phyloP scores from a whole-genome alignment of 345 rosid species.

The Arabidopsis thaliana region TAIR10.1 NC_003076.8:23296501-23297000 shows the following conservation, averaged over 20 bases:
- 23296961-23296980: background rate
- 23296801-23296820: constrained; percentile 51
- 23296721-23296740: constrained; percentile 30
- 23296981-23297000: background rate
- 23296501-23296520: constrained; percentile 34
- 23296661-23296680: background rate
- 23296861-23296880: constrained; percentile 25
- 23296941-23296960: constrained; percentile 23
- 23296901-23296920: constrained; percentile 1
- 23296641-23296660: background rate
- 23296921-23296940: constrained; percentile 17
- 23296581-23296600: constrained; percentile 35
- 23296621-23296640: background rate
- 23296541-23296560: constrained; percentile 10
- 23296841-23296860: constrained; percentile 32
- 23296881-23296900: constrained; percentile 27
- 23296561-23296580: constrained; percentile 28
- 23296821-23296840: constrained; percentile 36
- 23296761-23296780: constrained; percentile 37
- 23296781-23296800: constrained; percentile 46
- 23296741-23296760: constrained; percentile 45
- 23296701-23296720: constrained; percentile 2
- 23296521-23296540: constrained; percentile 16
- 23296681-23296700: constrained; percentile 19
- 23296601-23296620: constrained; percentile 31